A percentile compares a stretch with the other conserved stretches of the same genome.
Evolutionary conservation across 2,329 filamentous ascomycete genomes (phyloP).

Genomic region (Aspergillus sp.): DNA sequence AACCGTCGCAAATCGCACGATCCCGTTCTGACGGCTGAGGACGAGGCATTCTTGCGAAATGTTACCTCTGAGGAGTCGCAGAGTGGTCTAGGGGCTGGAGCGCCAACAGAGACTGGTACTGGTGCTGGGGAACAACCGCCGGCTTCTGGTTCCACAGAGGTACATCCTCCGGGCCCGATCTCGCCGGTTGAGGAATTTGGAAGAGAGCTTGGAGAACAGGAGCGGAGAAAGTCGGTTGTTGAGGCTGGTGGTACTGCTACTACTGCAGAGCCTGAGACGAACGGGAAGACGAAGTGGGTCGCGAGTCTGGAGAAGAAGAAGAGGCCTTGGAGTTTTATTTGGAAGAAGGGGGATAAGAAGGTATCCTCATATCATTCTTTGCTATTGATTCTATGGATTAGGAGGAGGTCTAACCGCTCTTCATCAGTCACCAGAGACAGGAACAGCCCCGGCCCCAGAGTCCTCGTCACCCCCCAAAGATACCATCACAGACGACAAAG

Average conservation of each 20-base stretch:
- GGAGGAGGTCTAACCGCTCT: neutral
- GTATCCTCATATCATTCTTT: constrained; percentile 17
- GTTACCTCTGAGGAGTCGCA: constrained; percentile 50
- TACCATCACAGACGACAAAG: constrained; percentile 34
- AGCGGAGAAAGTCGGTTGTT: constrained; percentile 36
- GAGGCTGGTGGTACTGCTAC: constrained; percentile 13
- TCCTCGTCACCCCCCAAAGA: neutral
- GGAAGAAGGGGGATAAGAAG: constrained; percentile 44
- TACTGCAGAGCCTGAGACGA: constrained; percentile 24
- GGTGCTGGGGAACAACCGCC: neutral
- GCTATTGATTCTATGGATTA: neutral
- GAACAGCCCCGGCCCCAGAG: neutral
- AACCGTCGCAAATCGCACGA: constrained; percentile 37
- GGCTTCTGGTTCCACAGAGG: constrained; percentile 33
- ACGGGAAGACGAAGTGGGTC: neutral
- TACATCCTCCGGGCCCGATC: constrained; percentile 54
- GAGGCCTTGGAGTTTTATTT: constrained; percentile 46
- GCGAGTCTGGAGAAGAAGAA: constrained; percentile 34
- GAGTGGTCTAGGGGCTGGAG: neutral
- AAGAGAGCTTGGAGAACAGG: constrained; percentile 37
- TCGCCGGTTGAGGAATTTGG: constrained; percentile 52
- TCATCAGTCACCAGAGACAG: constrained; percentile 11
- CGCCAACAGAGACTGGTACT: constrained; percentile 2
- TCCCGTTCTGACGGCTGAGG: constrained; percentile 63
- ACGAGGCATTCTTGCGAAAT: constrained; percentile 60